Evolutionary conservation across 331 rosid genomes (phyloP), one percentile per base, ranked within the genome.

Genomic region (Arachis monticola): DNA sequence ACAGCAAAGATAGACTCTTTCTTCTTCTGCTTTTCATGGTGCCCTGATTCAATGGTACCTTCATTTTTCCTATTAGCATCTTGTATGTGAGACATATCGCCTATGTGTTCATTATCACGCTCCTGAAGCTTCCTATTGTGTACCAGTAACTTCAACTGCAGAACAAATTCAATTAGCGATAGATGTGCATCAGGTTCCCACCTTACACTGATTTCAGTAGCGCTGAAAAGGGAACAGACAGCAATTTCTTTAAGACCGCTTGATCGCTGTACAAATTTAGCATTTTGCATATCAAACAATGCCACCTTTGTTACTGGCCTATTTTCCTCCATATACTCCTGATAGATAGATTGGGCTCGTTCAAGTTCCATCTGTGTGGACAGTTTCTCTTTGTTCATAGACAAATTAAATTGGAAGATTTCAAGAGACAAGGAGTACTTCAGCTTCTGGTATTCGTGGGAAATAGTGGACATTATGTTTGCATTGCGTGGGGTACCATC

Each of bases 191-290:
- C 99, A 83, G 98, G 99, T 68, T 89, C 98, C 99, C 99, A 95
- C 83, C 96, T 85, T 55, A 95, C 80, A 22, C 89, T 72, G 74
- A 95, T 95, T 79, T 95, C 93, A 57, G 97, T 92, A 66, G 99
- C 98, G 83, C 99, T 92, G 84, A 95, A 95, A 83, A 95, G 98
- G 71, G 99, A 92, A 81, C 98, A 90, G n/a, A 90, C 90, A 79
- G 94, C 74, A 77, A 92, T 82, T 85, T 95, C 97, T 80, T 89
- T 95, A 72, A 79, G 89, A 81, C 97, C 98, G 76, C 98, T 92
- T 76, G 98, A 80, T 70, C 96, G 92, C 70, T 82, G 88, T 68
- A 95, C 98, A 83, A 95, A 86, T 88, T 95, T 95, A 66, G 98
- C 92, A 90, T 92, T 95, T 73, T 88, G 99, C 87, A 95, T 86